Evolutionary conservation across 208 protist species (phyloP).

Genomic region (Willaertia magna): DNA sequence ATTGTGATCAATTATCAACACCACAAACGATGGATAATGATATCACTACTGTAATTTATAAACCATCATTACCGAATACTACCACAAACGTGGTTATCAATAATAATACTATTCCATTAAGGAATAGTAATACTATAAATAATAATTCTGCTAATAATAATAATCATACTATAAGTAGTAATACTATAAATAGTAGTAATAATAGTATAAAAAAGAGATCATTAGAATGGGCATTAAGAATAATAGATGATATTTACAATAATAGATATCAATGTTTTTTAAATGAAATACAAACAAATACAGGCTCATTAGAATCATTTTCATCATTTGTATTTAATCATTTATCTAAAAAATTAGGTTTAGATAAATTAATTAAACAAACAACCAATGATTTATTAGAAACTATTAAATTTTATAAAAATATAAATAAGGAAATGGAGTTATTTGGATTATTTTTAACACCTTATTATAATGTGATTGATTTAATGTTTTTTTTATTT

Average conservation of each 20-base stretch:
- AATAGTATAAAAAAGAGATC: too few relatives aligned
- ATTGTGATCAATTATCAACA: too few relatives aligned
- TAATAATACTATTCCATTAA: too few relatives aligned
- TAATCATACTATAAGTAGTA: too few relatives aligned
- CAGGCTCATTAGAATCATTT: not conserved
- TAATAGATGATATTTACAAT: not conserved
- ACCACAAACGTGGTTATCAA: too few relatives aligned
- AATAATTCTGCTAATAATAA: too few relatives aligned
- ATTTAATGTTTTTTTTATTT: not conserved
- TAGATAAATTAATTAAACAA: not conserved
- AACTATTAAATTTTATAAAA: not conserved
- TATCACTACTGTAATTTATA: too few relatives aligned
- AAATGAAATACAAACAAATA: not conserved
- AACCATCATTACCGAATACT: too few relatives aligned
- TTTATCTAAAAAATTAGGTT: not conserved
- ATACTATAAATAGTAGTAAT: too few relatives aligned
- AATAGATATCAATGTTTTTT: not conserved
- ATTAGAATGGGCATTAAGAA: not conserved
- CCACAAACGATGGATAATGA: too few relatives aligned
- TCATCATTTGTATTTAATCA: slow-evolving; percentile 1
- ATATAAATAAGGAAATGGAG: not conserved
- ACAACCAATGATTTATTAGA: not conserved
- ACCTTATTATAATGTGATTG: not conserved
- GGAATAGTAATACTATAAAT: too few relatives aligned
- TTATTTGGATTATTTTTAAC: not conserved